These are phyloP conservation scores for Suillus occidentalis DNA, from an alignment of 768 basidiomycete species.

Conservation along the genomic window DNA sequence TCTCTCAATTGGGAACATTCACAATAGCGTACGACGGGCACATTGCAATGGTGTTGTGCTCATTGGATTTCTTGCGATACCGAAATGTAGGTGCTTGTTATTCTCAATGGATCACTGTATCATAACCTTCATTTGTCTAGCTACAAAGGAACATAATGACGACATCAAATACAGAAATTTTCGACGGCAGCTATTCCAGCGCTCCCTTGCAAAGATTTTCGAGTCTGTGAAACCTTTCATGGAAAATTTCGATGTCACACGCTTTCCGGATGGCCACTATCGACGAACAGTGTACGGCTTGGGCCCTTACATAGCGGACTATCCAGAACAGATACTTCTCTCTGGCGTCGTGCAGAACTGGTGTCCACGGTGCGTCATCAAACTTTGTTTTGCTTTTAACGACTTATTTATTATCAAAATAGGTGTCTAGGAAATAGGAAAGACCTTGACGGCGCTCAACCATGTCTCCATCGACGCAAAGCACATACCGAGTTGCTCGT, in stretches of 20 bases:
- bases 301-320: slow-evolving; percentile 41
- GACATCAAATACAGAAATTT: slow-evolving; percentile 17
- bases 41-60: not conserved
- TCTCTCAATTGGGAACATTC: not conserved
- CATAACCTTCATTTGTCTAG: not conserved
- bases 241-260: slow-evolving; percentile 23
- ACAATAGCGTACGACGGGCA: not conserved
- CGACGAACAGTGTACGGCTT: slow-evolving; percentile 31
- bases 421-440: too few species aligned
- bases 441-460: too few species aligned
- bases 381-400: too few species aligned
- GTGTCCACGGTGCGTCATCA: too few species aligned
- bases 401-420: too few species aligned
- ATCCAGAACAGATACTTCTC: slow-evolving; percentile 28
- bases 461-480: too few species aligned
- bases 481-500: too few species aligned
- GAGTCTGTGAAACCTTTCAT: slow-evolving; percentile 24
- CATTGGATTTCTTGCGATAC: not conserved
- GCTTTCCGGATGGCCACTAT: slow-evolving; percentile 33
- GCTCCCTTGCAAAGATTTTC: slow-evolving; percentile 28
- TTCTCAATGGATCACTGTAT: not conserved
- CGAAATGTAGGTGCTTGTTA: not conserved
- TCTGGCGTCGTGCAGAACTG: too few species aligned
- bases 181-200: slow-evolving; percentile 31
- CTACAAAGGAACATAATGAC: not conserved